Evolutionary conservation across 148 eudicot species (phyloP).

Genomic region (Heliosperma pusillum): DNA sequence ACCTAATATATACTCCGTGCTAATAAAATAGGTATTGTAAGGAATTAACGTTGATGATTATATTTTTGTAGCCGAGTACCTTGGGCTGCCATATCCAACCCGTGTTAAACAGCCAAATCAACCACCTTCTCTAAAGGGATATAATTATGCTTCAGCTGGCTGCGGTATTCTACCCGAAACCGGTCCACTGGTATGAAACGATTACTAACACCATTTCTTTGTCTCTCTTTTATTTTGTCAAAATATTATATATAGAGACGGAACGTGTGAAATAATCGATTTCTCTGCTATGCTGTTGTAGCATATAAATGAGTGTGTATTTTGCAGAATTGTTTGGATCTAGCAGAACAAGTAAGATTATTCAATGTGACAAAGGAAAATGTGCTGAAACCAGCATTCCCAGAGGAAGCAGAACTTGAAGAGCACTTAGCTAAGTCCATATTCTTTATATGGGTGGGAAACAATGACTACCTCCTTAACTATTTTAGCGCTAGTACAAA

Average conservation of each 20-base stretch:
- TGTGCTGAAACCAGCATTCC: constrained; percentile 19
- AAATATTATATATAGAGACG: no score
- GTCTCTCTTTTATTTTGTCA: no score
- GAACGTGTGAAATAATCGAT: no score
- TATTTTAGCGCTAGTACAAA: constrained; percentile 19
- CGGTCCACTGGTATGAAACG: constrained; percentile 30
- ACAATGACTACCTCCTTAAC: constrained; percentile 48
- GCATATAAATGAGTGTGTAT: no score
- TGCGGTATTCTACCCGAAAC: constrained; percentile 56
- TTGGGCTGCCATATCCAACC: constrained; percentile 31
- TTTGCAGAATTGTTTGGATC: constrained; percentile 45
- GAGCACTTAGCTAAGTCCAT: constrained; percentile 38
- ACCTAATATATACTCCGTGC: no score
- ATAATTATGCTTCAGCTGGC: constrained; percentile 56
- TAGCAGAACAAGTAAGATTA: constrained; percentile 41
- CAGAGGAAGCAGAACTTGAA: constrained; percentile 7
- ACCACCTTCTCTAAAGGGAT: constrained; percentile 28
- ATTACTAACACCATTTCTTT: neutral
- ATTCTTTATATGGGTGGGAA: constrained; percentile 36
- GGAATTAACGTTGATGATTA: no score
- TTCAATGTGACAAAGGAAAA: constrained; percentile 34
- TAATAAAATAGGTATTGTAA: no score
- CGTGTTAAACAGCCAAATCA: neutral
- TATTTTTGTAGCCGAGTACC: constrained; percentile 40
- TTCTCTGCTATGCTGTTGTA: no score